Percentiles rank a stretch among this genome's conserved stretches.
These are phyloP conservation scores for Naematelia encephala DNA, from an alignment of 768 basidiomycete genomes.

Conservation along the genomic window DNA sequence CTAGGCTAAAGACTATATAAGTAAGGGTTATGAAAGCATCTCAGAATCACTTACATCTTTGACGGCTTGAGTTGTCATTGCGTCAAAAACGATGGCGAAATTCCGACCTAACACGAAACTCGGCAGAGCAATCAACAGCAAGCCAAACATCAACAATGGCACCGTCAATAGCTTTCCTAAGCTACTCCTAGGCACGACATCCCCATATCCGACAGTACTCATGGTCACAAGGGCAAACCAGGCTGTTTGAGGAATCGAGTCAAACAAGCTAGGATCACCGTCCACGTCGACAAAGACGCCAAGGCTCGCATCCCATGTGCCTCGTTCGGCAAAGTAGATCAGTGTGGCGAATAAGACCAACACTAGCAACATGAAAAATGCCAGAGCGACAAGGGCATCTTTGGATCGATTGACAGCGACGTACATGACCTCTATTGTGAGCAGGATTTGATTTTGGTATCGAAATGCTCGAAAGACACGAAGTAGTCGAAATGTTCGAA, in stretches of 20 bases:
- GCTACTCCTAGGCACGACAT: constrained; percentile 82
- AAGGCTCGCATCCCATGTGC: constrained; percentile 78
- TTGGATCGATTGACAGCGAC: constrained; percentile 78
- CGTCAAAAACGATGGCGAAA: constrained; percentile 86
- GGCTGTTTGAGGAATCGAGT: constrained; percentile 70
- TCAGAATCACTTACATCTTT: constrained; percentile 25
- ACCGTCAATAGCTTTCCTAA: constrained; percentile 82
- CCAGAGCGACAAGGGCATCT: constrained; percentile 78
- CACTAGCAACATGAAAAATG: constrained; percentile 84
- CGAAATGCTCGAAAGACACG: constrained; percentile 87
- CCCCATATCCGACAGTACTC: constrained; percentile 86
- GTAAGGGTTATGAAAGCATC: neutral
- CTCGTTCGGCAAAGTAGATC: constrained; percentile 86
- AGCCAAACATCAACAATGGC: constrained; percentile 79
- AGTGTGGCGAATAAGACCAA: constrained; percentile 83
- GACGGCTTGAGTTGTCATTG: constrained; percentile 56
- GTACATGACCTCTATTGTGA: constrained; percentile 71
- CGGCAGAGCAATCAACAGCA: constrained; percentile 83
- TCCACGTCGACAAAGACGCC: constrained; percentile 79
- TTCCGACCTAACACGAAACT: constrained; percentile 88
- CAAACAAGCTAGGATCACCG: constrained; percentile 55
- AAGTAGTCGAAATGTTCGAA: constrained; percentile 81
- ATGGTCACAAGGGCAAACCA: constrained; percentile 68
- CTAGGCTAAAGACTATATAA: neutral
- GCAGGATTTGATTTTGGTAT: constrained; percentile 54